Evolutionary conservation across 768 basidiomycete species (phyloP), one percentile per base, ranked within the genome.

Genomic region (Boletus fagicola): DNA sequence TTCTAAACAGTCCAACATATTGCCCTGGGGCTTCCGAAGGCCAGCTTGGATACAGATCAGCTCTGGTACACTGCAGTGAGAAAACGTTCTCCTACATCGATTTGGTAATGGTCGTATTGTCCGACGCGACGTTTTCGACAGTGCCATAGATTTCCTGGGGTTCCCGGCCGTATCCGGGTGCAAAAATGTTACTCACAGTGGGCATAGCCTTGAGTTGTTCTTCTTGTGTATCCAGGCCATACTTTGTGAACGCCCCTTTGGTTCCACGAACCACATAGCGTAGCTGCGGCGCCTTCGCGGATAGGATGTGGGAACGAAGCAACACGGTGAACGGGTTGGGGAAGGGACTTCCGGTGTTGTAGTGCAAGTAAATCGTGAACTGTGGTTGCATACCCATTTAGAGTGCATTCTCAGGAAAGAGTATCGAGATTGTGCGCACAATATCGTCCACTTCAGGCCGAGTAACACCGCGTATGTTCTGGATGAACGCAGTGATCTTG

Each of bases 201-300:
- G 79, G 65, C 49, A 85, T 81, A 12, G 69, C 77, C 65, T 84
- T 85, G 49, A 92, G 80, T 61, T 90, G 86, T 51, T 84, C 83
- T 72, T 94, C 92, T 67, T 94, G 92, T 3, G 83, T 74, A 69
- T 93, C 92, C 22, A 90, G 69, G 6, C 91, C 91, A 65, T 79
- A 81, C 72, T 96, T 94, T 56, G 80, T 76, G 72, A 81, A 93
- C 3, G 84, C 81, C 28, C 89, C 91, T 58, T 79, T 78, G 24
- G 83, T 83, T 42, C 91, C 90, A 52, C 87, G 84, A 58, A 92
- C 80, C 42, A 81, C 66, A 70, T 83, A 96, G 22, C 92, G 84
- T 24, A 87, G 71, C 69, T 93, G 93, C 2, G 75, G 78, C 5
- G 80, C 75, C 28, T 81, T 76, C 24, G 84, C 85, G 6, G 90